Evolutionary conservation across 306 rosid genomes (phyloP).

Genomic region (Gynostemma pentaphyllum): DNA sequence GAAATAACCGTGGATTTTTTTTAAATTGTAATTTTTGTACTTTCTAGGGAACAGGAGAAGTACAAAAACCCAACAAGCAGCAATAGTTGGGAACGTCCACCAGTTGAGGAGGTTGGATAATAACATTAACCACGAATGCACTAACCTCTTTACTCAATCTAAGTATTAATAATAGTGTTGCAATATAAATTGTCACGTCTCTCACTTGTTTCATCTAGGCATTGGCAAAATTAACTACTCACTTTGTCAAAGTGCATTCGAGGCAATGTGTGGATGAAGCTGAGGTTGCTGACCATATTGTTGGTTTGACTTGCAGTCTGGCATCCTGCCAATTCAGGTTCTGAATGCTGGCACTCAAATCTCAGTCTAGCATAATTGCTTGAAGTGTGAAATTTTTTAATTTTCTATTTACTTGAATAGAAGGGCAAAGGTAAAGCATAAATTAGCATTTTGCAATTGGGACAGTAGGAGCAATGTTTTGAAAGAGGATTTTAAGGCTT

Average conservation of each 20-base stretch:
- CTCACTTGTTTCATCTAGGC: slow-evolving; percentile 30
- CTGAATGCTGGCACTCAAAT: slow-evolving; percentile 10
- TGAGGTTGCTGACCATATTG: slow-evolving; percentile 90
- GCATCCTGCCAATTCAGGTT: slow-evolving; percentile 96
- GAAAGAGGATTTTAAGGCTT: too few species aligned
- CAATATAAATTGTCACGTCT: slow-evolving; percentile 6
- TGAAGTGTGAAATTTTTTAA: neutral
- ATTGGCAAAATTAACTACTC: slow-evolving; percentile 63
- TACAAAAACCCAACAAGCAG: slow-evolving; percentile 60
- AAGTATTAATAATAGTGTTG: neutral
- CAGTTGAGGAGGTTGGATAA: slow-evolving; percentile 69
- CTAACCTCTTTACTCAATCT: slow-evolving; percentile 2
- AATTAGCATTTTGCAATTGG: neutral
- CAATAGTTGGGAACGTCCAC: slow-evolving; percentile 69
- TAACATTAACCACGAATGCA: neutral
- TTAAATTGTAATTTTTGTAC: slow-evolving; percentile 12
- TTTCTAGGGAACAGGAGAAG: slow-evolving; percentile 61
- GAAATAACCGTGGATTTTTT: slow-evolving; percentile 12
- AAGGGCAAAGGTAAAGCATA: neutral
- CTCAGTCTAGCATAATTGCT: neutral
- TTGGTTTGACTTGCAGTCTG: slow-evolving; percentile 74
- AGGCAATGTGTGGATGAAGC: slow-evolving; percentile 92
- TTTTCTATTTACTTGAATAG: neutral
- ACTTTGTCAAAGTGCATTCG: slow-evolving; percentile 62
- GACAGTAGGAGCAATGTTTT: neutral